Evolutionary conservation across 148 eudicot species (phyloP).

Genomic region (Diospyros lotus): DNA sequence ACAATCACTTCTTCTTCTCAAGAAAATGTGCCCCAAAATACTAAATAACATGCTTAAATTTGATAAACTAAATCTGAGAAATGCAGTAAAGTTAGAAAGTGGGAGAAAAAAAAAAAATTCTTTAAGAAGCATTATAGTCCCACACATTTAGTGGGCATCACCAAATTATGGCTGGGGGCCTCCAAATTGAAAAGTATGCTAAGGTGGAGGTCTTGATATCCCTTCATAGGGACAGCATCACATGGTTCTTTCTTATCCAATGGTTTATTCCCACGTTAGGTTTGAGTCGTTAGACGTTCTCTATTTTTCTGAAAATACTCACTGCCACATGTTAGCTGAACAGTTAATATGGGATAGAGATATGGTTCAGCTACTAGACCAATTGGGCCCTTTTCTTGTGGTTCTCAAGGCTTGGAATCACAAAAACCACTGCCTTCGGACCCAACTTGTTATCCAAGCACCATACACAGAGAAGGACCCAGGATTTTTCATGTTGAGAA

Average conservation of each 20-base stretch:
- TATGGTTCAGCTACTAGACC: neutral
- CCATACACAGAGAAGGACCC: neutral
- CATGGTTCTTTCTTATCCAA: constrained; percentile 4
- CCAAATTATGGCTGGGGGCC: no score
- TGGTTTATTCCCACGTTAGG: neutral
- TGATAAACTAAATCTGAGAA: no score
- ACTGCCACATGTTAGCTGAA: neutral
- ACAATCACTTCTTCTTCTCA: neutral
- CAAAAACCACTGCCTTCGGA: neutral
- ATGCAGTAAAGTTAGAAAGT: no score
- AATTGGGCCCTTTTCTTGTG: constrained; percentile 2
- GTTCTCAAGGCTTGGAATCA: constrained; percentile 5
- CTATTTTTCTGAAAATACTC: neutral
- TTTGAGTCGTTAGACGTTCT: neutral
- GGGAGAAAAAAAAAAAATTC: no score
- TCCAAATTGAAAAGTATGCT: neutral
- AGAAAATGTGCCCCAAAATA: neutral
- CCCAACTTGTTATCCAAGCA: neutral
- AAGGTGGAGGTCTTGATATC: neutral
- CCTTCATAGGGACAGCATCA: neutral
- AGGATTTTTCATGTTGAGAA: neutral
- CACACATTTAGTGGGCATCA: no score
- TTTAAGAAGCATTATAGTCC: no score
- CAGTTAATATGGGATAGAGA: constrained; percentile 2
- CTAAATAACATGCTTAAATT: no score